phyloP scores from a whole-genome alignment of 1,139 yeast species.

The Blastobotrys illinoisensis region DNA sequence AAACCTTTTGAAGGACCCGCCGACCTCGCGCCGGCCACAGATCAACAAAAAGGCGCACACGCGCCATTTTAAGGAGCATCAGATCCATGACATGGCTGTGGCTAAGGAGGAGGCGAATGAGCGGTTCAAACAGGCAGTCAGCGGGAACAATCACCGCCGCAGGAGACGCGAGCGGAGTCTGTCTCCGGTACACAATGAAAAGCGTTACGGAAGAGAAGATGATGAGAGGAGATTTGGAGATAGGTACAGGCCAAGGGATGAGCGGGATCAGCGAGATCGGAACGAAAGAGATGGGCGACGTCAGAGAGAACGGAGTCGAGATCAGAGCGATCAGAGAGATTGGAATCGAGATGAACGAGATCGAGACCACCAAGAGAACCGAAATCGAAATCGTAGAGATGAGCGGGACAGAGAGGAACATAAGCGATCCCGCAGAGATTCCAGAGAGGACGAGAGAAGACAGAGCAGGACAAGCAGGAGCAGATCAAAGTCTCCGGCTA shows the following conservation, averaged over 20 bases:
- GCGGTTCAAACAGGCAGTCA: conserved; percentile 15
- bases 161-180: conserved; percentile 1
- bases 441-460: background rate
- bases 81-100: conserved; percentile 19
- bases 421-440: background rate
- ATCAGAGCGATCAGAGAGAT: background rate
- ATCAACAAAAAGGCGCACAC: background rate
- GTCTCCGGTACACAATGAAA: background rate
- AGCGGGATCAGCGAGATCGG: background rate
- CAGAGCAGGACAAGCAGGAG: background rate
- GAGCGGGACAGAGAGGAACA: background rate
- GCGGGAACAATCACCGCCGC: background rate
- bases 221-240: background rate
- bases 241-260: background rate
- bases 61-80: conserved; percentile 12
- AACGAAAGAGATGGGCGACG: background rate
- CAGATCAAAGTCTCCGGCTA: background rate
- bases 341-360: background rate
- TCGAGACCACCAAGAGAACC: background rate
- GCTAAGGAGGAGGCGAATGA: conserved; percentile 20
- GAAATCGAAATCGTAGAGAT: background rate
- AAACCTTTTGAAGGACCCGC: conserved; percentile 15
- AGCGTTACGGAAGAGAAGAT: background rate
- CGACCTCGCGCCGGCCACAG: background rate
- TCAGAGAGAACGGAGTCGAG: background rate